phyloP scores from a whole-genome alignment of 2,329 filamentous ascomycete genomes.

The Helicocarpus griseus region DNA sequence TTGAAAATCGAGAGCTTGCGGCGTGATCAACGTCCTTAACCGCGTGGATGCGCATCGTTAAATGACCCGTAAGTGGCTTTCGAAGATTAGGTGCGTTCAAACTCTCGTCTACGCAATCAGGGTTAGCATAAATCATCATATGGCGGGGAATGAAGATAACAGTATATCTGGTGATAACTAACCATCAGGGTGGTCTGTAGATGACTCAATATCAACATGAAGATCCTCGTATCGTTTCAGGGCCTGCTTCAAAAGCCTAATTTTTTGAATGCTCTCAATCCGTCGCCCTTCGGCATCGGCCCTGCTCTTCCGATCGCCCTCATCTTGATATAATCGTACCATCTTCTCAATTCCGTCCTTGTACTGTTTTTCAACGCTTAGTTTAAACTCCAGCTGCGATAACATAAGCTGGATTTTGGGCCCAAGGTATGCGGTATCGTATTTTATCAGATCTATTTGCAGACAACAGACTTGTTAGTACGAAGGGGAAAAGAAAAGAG shows the following conservation, averaged over 20 bases:
- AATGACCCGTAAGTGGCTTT: constrained; percentile 87
- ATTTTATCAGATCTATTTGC: constrained; percentile 82
- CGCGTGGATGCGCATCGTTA: constrained; percentile 75
- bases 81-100: constrained; percentile 90
- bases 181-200: constrained; percentile 71
- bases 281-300: constrained; percentile 81
- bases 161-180: constrained; percentile 24
- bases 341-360: constrained; percentile 99
- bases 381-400: constrained; percentile 95
- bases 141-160: background rate
- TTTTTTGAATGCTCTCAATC: constrained; percentile 96
- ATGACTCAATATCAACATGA: constrained; percentile 79
- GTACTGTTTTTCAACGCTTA: constrained; percentile 98
- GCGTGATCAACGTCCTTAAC: constrained; percentile 95
- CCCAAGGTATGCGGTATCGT: constrained; percentile 88
- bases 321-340: constrained; percentile 94
- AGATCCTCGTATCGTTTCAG: constrained; percentile 95
- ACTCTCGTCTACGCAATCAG: constrained; percentile 64
- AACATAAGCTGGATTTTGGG: constrained; percentile 98
- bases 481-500: background rate
- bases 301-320: constrained; percentile 91
- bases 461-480: background rate
- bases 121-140: background rate
- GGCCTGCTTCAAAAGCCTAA: constrained; percentile 87
- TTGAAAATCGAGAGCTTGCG: constrained; percentile 68